Evolutionary conservation across 179 eudicot species (phyloP), one percentile per base, ranked within the genome.

Genomic region (Sideroxylon spinosum): DNA sequence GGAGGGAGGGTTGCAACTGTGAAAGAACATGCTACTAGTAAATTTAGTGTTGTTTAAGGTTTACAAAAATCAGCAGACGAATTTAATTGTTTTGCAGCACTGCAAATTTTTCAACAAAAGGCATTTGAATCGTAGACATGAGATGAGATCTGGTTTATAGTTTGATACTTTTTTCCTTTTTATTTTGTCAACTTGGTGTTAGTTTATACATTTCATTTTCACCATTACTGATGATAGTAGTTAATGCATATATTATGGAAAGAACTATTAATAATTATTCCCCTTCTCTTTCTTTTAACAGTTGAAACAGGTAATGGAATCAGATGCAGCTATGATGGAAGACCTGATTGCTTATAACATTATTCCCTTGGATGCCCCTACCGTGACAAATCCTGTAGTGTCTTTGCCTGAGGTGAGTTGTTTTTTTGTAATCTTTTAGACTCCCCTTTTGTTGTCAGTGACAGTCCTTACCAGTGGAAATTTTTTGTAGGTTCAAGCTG

Each of bases 251-350:
- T 64, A 19, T 5, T 76, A 25, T 50, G 22, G 16, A 48, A 37
- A 50, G 25, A 19, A 19, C 26, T 50, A 28, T 56, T 61, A 20
- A 60, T 50, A 60, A 23, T 64, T 61, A 12, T 61, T 64, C 14
- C 19, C 61, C 22, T 22, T 44, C 55, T 60, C 37, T 14, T 23
- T 22, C 20, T 83, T 79, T 61, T 73, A 81, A 80, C 55, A 97
- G 99, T 84, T 94, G 83, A 97, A 94, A 78, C 93, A 94, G 50
- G 91, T 97, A 52, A 94, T 97, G 86, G 89, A 91, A 84, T 91
- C 93, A 17, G 99, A 97, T 86, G 99, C 99, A 62, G 97, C 97
- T 60, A 92, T 97, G 99, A 92, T 93, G 0, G 99, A 94, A 62
- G 99, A 97, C 83, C 81, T 92, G 73, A 87, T 97, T 88, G 93